Base-by-base conservation (phyloP, 2,329 filamentous ascomycete species). In the Xylaria multiplex region DNA sequence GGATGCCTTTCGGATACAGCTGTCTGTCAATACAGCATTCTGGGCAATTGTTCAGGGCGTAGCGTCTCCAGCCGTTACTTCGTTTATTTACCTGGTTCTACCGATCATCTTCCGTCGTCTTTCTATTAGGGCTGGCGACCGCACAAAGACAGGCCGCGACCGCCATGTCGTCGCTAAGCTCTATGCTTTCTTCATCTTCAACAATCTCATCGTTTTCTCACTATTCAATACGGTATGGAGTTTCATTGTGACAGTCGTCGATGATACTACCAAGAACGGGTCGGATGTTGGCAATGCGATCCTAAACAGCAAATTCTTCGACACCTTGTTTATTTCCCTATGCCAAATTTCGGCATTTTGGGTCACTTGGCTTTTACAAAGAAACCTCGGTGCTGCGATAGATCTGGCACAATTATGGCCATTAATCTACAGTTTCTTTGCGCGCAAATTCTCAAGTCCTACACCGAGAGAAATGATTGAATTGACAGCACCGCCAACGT, bases 141-240 rank as follows among this genome's bases (percentile, higher is more conserved):
- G 91, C 70, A 97, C 93, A 54, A 99, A 98, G 81, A 97, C 93
- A 0, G 92, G 93, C 30, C 89, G 96, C 61, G 96, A 99, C 77
- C 87, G 93, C 35, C 95, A 98, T 78, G 96, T 99, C 59, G 86
- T 96, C 65, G 90, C 88, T 69, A 96, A 97, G 79, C 85, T 99
- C 2, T 99, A 96, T 80, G 87, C 92, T 19, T 99, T 99, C 82
- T 99, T 99, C 79, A 88, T 97, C 59, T 93, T 99, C 84, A 99
- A 99, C 86, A 98, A 98, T 76, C 80, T 99, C 62, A 83, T 99
- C 71, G 90, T 98, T 64, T 98, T 98, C 79, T 97, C 94, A 11
- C 83, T 97, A 14, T 98, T 98, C 79, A 93, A 92, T 50, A 89
- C 92, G 1, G 80, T 93, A 16, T 97, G 93, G 88, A 82, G 83